Evolutionary conservation across 1,139 yeast genomes (phyloP), one percentile per base, ranked within the genome.

Genomic region (Hanseniaspora sp.): DNA sequence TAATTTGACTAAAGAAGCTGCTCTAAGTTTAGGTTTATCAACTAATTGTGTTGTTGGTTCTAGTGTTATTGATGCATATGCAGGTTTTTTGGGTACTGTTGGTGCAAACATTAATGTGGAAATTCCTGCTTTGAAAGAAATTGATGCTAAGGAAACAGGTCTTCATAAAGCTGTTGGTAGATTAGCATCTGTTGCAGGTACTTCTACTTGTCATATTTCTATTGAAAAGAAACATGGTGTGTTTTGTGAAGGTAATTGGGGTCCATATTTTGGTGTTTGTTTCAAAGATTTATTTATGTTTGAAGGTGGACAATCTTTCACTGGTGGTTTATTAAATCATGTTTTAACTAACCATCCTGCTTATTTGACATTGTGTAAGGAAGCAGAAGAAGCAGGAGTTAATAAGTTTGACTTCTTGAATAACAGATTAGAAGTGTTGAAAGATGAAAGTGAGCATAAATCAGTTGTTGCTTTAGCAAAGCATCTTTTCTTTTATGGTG

Each of bases 81-180:
- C 97, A 9, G 98, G 98, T 53, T 92, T 97, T 97, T 80, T 92
- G 56, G 98, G 98, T 56, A 92, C 98, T 0, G 96, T 90, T 56
- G 98, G 96, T 34, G 95, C 95, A 1, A 80, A 82, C 62, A 80
- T 71, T 15, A 71, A 71, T 55, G 59, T 63, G 7, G 80, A 79
- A 48, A 71, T 77, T 53, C 78, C 79, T 3, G 70, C 70, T 29
- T 61, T 71, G 49, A 67, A 65, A 15, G 71, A 74, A 46, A 72
- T 72, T 47, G 74, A 76, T 55, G 66, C 68, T 39, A 71, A 69
- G 33, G 67, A 66, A 54, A 63, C 66, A 13, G 77, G 75, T 12
- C 75, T 82, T 60, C 77, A 75, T 39, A 74, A 77, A 47, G 80
- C 92, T 9, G 76, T 84, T 61, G 95, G 95, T 58, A 78, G 97